Percentiles rank a stretch among this genome's conserved stretches.
Conservation (phyloP, 2,329 filamentous ascomycete genomes). For the Cucurbitaria berberidis region DNA sequence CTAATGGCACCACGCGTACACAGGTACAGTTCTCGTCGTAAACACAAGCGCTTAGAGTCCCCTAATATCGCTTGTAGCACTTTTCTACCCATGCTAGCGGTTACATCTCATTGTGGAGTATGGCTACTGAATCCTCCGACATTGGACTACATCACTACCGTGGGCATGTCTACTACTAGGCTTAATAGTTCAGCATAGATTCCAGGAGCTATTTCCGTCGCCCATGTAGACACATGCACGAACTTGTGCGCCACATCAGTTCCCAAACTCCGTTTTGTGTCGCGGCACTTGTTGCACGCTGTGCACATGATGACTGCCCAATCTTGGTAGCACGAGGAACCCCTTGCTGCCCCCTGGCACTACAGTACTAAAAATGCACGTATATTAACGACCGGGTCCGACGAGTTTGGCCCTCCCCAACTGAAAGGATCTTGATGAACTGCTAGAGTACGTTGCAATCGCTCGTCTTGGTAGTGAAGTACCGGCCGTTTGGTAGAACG, state of each 20-base stretch:
- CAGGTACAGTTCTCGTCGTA: not conserved
- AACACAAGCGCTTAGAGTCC: not conserved
- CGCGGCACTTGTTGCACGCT: not conserved
- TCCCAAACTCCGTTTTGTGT: not conserved
- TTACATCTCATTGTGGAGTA: not conserved
- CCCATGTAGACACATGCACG: not conserved
- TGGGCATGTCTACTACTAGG: not conserved
- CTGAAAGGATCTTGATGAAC: not conserved
- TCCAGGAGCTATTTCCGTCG: not conserved
- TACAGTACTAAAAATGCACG: not conserved
- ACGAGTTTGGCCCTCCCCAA: not conserved
- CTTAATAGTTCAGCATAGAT: not conserved
- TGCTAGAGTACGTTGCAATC: not conserved
- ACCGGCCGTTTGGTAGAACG: not conserved
- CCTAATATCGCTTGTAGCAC: not conserved
- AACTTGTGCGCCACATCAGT: not conserved
- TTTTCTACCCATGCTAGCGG: not conserved
- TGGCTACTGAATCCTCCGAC: too few species aligned
- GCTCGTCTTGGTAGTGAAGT: not conserved
- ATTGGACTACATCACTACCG: too few species aligned
- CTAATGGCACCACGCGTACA: not conserved
- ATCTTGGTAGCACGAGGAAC: too few species aligned
- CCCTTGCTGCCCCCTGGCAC: not conserved
- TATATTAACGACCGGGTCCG: not conserved
- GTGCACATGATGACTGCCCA: too few species aligned